Evolutionary conservation across 805 yeast genomes (phyloP), one percentile per base, ranked within the genome.

Genomic region (Metschnikowia orientalis): DNA sequence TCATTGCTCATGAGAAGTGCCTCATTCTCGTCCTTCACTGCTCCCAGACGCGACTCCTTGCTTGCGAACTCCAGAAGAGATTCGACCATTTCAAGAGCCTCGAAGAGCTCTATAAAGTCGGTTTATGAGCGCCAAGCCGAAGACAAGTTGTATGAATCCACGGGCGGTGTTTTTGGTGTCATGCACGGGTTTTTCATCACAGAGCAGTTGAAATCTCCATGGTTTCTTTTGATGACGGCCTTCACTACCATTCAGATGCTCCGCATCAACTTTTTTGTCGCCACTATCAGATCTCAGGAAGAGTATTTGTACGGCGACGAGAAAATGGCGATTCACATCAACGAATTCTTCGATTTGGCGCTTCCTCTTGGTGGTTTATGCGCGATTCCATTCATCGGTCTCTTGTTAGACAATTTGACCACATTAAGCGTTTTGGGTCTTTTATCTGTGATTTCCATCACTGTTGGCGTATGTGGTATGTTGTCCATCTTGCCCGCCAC

Each of bases 201-300:
- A 5, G 64, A 59, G 21, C 85, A 78, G 49, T 59, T 77, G 40
- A 59, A 53, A 27, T 69, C 84, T 4, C 72, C 82, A 3, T 87
- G 95, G 92, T 90, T 88, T 54, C 51, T 69, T 30, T 59, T 88
- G 35, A 82, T 87, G 83, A 74, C 85, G 16, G 51, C 75, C 2
- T 85, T 88, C 56, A 83, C 95, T 5, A 74, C 89, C 3, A 72
- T 89, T 37, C 94, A 87, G 57, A 89, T 89, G 96, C 69, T 90
- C 26, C 70, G 97, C 54, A 81, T 89, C 46, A 89, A 89, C 63
- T 90, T 85, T 57, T 90, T 87, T 58, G 92, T 89, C 34, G 97
- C 96, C 6, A 86, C 97, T 2, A 67, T 89, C 21, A 75, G 78
- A 50, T 65, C 95, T 0, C 97, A 89, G 61, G 94, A 87, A 65